Conservation (phyloP, 2,329 filamentous ascomycete species). For the Pochonia chlamydosporia region DNA sequence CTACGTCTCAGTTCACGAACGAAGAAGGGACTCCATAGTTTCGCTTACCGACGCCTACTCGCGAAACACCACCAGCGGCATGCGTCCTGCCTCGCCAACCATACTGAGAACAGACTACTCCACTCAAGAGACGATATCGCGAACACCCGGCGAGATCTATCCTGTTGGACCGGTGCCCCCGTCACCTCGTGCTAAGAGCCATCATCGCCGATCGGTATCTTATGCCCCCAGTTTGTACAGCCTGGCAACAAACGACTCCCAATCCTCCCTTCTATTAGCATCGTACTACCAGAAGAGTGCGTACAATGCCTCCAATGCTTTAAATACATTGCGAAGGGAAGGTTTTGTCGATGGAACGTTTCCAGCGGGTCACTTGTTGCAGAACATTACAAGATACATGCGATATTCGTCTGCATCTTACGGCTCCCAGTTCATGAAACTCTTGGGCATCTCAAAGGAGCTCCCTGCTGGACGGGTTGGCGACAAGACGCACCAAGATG, state of each 20-base stretch:
- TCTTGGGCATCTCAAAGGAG: slow-evolving; percentile 55
- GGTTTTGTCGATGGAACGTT: slow-evolving; percentile 55
- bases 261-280: slow-evolving; percentile 46
- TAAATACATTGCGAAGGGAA: slow-evolving; percentile 43
- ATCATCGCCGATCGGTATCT: slow-evolving; percentile 19
- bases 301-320: slow-evolving; percentile 41
- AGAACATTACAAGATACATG: slow-evolving; percentile 60
- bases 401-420: slow-evolving; percentile 63
- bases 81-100: slow-evolving; percentile 39
- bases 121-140: slow-evolving; percentile 16
- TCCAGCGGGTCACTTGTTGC: slow-evolving; percentile 51
- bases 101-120: slow-evolving; percentile 19
- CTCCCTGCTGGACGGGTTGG: slow-evolving; percentile 35
- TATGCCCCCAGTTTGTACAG: slow-evolving; percentile 55
- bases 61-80: slow-evolving; percentile 38
- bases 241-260: slow-evolving; percentile 49
- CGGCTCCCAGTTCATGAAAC: slow-evolving; percentile 55
- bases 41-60: slow-evolving; percentile 53
- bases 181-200: slow-evolving; percentile 13
- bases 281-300: slow-evolving; percentile 42
- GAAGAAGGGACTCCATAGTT: slow-evolving; percentile 46
- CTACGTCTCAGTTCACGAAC: slow-evolving; percentile 45
- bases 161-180: slow-evolving; percentile 15
- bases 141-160: slow-evolving; percentile 11
- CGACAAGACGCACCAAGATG: slow-evolving; percentile 51